phyloP scores from a whole-genome alignment of 495 filamentous ascomycete species.

The Aspergillus taichungensis region DNA sequence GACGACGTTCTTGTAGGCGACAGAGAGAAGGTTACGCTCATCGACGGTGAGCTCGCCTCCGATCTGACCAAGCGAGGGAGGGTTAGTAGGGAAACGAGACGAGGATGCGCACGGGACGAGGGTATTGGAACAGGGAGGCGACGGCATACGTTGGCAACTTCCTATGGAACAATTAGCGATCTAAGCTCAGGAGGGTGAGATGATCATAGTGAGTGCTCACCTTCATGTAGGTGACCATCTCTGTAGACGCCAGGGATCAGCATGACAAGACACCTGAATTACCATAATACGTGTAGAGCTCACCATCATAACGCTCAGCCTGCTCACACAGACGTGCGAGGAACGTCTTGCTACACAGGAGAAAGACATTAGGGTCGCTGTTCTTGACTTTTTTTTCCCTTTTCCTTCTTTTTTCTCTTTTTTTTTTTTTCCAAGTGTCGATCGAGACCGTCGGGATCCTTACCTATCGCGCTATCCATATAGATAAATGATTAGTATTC shows the following conservation, averaged over 20 bases:
- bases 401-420: too few relatives aligned
- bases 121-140: neutral
- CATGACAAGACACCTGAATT: conserved; percentile 1
- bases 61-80: conserved; percentile 44
- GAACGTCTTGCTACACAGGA: conserved; percentile 84
- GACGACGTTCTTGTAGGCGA: conserved; percentile 99
- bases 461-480: conserved; percentile 77
- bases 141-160: conserved; percentile 86
- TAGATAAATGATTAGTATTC: conserved; percentile 16
- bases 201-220: conserved; percentile 35
- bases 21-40: conserved; percentile 97
- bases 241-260: conserved; percentile 35
- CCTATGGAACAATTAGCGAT: conserved; percentile 45
- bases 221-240: conserved; percentile 99
- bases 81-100: conserved; percentile 19
- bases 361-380: conserved; percentile 25
- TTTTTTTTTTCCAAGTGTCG: conserved; percentile 4
- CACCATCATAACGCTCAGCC: conserved; percentile 99
- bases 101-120: conserved; percentile 1
- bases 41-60: conserved; percentile 89
- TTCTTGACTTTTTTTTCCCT: neutral
- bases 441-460: conserved; percentile 17
- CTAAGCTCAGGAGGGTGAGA: neutral
- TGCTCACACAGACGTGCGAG: conserved; percentile 99
- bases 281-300: conserved; percentile 24